Evolutionary conservation across 2,329 filamentous ascomycete species (phyloP), one percentile per base, ranked within the genome.

Genomic region (Trichophyton schoenleinii): DNA sequence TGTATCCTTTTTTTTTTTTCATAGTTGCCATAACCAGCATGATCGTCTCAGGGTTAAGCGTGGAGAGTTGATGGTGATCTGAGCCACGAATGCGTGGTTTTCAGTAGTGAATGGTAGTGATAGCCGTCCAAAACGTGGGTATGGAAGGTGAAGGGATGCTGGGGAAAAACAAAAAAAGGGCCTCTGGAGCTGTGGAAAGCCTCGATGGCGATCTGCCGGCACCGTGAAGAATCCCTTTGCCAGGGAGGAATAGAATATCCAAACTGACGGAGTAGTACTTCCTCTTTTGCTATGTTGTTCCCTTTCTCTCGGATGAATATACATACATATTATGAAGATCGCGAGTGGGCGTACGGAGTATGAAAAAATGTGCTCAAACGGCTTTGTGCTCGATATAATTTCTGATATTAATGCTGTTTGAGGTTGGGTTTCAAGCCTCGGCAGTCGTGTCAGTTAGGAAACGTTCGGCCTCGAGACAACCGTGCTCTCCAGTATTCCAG

Each of bases 81-180:
- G 46, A 52, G 46, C 46, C 46, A 22, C 44, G 3, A 28, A 52
- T 25, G 46, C 22, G 36, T 57, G 31, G 36, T 36, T 57, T 36
- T 36, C 18, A 31, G 28, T 1, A 31, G 53, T n/a, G 20, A 31
- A 38, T 38, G 34, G 53, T n/a, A 18, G 28, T 57, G 53, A 57
- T 57, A 41, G 53, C 36, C 53, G 36, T 18, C 34, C 31, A 57
- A 41, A 57, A 57, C 53, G 53, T 57, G 53, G 53, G 53, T 52
- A 52, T 49, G 20, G 46, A 22, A 49, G 46, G 46, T 22, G 38
- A 42, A 42, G 38, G 13, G 28, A 31, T 31, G 6, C 28, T 8
- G 38, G 38, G 15, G 38, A 42, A 42, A 42, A 41, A 42, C 11
- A 42, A 22, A 13, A 22, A 49, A 15, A 18, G 18, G 46, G 18